A percentile compares a stretch with the other conserved stretches of the same genome.
phyloP scores from a whole-genome alignment of 2,329 filamentous ascomycete genomes.

The Hymenoscyphus fraxineus region DNA sequence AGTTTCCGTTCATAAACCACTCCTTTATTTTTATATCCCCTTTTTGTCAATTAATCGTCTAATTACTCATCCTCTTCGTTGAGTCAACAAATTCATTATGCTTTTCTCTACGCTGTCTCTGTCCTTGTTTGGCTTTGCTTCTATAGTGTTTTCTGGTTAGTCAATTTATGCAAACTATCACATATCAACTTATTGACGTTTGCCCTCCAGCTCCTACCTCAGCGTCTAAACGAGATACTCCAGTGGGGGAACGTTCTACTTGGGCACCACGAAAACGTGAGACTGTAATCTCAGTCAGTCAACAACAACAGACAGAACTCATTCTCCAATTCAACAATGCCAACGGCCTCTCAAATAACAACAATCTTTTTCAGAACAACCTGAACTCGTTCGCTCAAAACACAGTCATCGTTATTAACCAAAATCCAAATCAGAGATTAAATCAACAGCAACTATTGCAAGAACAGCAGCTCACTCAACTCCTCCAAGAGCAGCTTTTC shows the following conservation, averaged over 20 bases:
- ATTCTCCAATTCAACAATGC: background rate
- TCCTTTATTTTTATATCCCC: constrained; percentile 20
- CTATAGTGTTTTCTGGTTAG: constrained; percentile 27
- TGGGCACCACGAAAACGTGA: constrained; percentile 19
- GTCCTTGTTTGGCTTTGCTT: constrained; percentile 26
- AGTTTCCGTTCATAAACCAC: constrained; percentile 24
- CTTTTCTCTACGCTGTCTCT: constrained; percentile 23
- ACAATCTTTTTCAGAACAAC: constrained; percentile 14
- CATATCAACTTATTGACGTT: constrained; percentile 15
- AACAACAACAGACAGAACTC: constrained; percentile 4
- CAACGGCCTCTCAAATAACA: background rate
- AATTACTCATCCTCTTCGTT: background rate
- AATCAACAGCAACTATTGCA: constrained; percentile 14
- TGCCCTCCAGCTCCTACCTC: constrained; percentile 24
- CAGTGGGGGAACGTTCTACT: constrained; percentile 22
- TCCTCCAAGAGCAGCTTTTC: constrained; percentile 23
- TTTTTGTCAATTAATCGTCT: constrained; percentile 13
- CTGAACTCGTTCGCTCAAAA: constrained; percentile 13
- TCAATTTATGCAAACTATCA: background rate
- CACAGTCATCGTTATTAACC: constrained; percentile 21
- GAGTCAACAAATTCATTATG: constrained; percentile 25
- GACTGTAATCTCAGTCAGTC: background rate
- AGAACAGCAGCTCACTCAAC: constrained; percentile 15
- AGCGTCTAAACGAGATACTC: constrained; percentile 21
- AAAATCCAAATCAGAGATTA: constrained; percentile 17